These are phyloP conservation scores for Penicillium sp. DNA, from an alignment of 2,329 filamentous ascomycete species.

Conservation along the genomic window DNA sequence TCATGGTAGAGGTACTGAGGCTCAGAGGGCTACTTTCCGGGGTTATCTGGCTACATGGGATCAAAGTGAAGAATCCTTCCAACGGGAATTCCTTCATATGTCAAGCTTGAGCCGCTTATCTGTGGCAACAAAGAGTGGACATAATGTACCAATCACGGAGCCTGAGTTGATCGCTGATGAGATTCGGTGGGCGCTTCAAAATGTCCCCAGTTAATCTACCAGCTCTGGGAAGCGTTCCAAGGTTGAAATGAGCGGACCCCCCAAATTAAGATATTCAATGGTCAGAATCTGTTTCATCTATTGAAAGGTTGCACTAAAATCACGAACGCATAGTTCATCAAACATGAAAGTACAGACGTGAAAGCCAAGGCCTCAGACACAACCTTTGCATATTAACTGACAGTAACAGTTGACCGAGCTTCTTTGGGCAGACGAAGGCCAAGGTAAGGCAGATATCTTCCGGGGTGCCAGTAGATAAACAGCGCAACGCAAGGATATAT, in stretches of 20 bases:
- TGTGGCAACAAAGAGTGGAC: constrained; percentile 1
- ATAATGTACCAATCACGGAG: constrained; percentile 7
- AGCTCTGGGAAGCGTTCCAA: not conserved
- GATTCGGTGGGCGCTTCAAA: constrained; percentile 2
- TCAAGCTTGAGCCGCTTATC: not conserved
- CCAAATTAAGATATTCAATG: too few species aligned
- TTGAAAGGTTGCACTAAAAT: not conserved
- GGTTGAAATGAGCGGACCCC: too few species aligned
- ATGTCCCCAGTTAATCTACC: not conserved
- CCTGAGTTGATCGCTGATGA: constrained; percentile 1
- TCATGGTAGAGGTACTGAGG: not conserved
- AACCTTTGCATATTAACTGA: too few species aligned
- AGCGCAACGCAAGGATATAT: constrained; percentile 36
- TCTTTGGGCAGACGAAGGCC: constrained; percentile 32
- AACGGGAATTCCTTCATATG: constrained; percentile 2
- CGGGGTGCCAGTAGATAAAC: constrained; percentile 37
- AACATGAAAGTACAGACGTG: too few species aligned
- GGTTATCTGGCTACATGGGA: not conserved
- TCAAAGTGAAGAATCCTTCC: not conserved
- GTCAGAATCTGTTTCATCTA: too few species aligned
- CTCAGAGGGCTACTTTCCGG: not conserved
- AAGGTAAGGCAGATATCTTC: constrained; percentile 21
- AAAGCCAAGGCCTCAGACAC: too few species aligned
- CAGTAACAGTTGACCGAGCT: constrained; percentile 7
- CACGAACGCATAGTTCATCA: not conserved